Percentiles rank a stretch among this genome's conserved stretches.
phyloP scores from a whole-genome alignment of 169 alveolate species.

The Theileria orientalis region DNA sequence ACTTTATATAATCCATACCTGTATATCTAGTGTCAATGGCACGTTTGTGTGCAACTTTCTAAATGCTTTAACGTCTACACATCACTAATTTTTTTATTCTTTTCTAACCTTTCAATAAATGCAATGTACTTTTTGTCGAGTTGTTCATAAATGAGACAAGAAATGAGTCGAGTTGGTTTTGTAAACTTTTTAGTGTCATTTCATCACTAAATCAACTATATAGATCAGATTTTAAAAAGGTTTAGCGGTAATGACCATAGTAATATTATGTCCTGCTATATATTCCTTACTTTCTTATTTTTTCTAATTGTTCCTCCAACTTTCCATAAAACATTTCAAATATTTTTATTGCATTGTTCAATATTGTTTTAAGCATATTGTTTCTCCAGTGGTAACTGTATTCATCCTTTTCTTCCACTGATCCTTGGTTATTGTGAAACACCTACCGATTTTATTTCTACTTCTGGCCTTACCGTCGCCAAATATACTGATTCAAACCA shows the following conservation, averaged over 20 bases:
- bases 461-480: conserved; percentile 37
- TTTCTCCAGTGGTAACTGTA: conserved; percentile 60
- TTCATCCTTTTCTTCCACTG: conserved; percentile 39
- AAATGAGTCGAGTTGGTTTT: conserved; percentile 24
- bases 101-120: conserved; percentile 40
- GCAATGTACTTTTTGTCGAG: conserved; percentile 10
- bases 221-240: not conserved
- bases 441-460: conserved; percentile 1
- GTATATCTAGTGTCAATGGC: conserved; percentile 42
- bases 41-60: not conserved
- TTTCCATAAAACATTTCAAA: conserved; percentile 57
- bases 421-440: conserved; percentile 17
- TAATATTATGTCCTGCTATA: no score
- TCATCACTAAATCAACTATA: conserved; percentile 7
- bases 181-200: conserved; percentile 15
- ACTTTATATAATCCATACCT: conserved; percentile 23
- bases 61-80: conserved; percentile 14
- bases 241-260: no score
- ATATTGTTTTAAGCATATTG: conserved; percentile 34
- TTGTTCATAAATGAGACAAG: conserved; percentile 44
- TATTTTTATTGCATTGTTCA: conserved; percentile 34
- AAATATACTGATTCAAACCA: conserved; percentile 42
- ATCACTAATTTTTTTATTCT: not conserved
- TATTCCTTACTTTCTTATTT: not conserved
- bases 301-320: not conserved